Evolutionary conservation across 495 filamentous ascomycete genomes (phyloP).

Genomic region (Viridothelium virens): DNA sequence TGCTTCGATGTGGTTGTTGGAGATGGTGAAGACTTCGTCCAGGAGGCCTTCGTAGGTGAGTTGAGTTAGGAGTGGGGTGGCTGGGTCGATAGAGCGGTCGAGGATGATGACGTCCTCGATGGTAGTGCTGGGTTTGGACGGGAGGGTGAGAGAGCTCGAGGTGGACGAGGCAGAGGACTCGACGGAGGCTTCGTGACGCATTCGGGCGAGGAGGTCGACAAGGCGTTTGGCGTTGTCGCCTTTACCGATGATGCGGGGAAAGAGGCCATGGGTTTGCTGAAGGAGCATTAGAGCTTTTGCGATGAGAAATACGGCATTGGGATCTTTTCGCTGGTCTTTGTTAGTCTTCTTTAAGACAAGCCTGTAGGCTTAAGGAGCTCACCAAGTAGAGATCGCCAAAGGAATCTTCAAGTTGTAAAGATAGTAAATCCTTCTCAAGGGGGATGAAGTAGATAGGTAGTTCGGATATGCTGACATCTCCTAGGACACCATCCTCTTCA

Average conservation of each 20-base stretch:
- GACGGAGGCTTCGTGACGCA: conserved; percentile 83
- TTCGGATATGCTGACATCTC: conserved; percentile 82
- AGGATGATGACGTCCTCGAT: conserved; percentile 90
- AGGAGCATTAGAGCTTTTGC: conserved; percentile 92
- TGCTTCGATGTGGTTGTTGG: conserved; percentile 83
- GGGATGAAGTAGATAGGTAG: conserved; percentile 84
- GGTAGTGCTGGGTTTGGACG: conserved; percentile 60
- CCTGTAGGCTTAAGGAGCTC: conserved; percentile 24
- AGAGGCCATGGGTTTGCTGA: conserved; percentile 85
- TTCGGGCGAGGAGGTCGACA: conserved; percentile 80
- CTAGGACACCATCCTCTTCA: conserved; percentile 87
- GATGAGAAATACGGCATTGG: conserved; percentile 76
- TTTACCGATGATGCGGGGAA: conserved; percentile 92
- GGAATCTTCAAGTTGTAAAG: conserved; percentile 77
- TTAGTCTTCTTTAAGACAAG: not conserved
- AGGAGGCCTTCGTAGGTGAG: conserved; percentile 95
- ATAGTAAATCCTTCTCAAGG: conserved; percentile 83
- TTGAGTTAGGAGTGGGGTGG: conserved; percentile 84
- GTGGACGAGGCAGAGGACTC: conserved; percentile 19
- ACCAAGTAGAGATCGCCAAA: conserved; percentile 83
- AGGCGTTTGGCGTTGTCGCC: conserved; percentile 86
- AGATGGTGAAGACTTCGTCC: conserved; percentile 87
- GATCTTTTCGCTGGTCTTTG: conserved; percentile 63
- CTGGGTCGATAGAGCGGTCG: conserved; percentile 89
- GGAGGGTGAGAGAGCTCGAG: conserved; percentile 43